Conservation (phyloP, 345 rosid genomes). For the Sapria himalayana region DNA sequence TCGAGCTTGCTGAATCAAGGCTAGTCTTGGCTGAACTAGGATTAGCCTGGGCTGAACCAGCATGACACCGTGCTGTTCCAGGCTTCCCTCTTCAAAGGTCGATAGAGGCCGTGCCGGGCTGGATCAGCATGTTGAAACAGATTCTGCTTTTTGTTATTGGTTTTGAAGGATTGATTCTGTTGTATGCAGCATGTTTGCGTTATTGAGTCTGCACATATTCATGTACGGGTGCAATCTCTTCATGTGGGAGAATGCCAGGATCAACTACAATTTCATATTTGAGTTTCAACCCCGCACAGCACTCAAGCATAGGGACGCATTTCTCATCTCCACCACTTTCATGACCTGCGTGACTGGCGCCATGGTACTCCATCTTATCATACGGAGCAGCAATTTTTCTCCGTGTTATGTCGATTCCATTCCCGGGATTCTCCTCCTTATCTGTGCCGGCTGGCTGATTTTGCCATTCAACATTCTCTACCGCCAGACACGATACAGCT, state of each 20-base stretch:
- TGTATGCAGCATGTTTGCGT: slow-evolving; percentile 55
- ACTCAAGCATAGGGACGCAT: slow-evolving; percentile 71
- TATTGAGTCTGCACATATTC: slow-evolving; percentile 83
- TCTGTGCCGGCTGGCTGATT: slow-evolving; percentile 26
- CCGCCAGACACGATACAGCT: slow-evolving; percentile 66
- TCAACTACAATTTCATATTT: slow-evolving; percentile 73
- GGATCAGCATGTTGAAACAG: too few relatives aligned
- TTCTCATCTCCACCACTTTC: slow-evolving; percentile 70
- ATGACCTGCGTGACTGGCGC: slow-evolving; percentile 76
- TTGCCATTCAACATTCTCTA: slow-evolving; percentile 69
- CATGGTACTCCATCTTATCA: slow-evolving; percentile 65
- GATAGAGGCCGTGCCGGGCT: too few relatives aligned
- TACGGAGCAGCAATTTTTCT: slow-evolving; percentile 36
- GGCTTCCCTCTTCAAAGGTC: too few relatives aligned
- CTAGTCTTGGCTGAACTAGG: too few relatives aligned
- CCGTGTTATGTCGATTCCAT: slow-evolving; percentile 47
- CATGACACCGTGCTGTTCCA: too few relatives aligned
- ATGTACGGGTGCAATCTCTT: slow-evolving; percentile 81
- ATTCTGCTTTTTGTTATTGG: too few relatives aligned
- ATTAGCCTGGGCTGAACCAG: too few relatives aligned
- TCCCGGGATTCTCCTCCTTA: slow-evolving; percentile 68
- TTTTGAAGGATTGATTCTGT: too few relatives aligned
- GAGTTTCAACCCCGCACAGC: slow-evolving; percentile 59
- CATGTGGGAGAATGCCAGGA: slow-evolving; percentile 65
- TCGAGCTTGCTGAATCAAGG: too few relatives aligned